Evolutionary conservation across 805 yeast genomes (phyloP), one percentile per base, ranked within the genome.

Genomic region (Suhomyces faveliae): DNA sequence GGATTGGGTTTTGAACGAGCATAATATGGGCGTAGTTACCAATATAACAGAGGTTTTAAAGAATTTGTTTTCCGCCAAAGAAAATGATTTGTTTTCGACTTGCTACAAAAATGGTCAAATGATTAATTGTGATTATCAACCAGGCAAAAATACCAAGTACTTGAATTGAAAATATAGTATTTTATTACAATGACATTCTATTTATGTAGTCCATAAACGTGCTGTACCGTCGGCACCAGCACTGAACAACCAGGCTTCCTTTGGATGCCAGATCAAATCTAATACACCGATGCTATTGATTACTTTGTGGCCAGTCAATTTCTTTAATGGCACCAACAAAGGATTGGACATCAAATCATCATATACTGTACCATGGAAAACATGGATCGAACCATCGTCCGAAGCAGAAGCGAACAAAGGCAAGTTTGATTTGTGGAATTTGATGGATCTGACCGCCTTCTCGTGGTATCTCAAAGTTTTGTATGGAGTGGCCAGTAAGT

Each of bases 161-260:
- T 29, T 29, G 12, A 40, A 24, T 17, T 25, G n/a, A 40, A 15
- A 15, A n/a, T 3, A 33, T 27, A 13, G 12, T 35, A 13, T 17
- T 15, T 30, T 17, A 38, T 21, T 40, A 17, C 5, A 19, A 17
- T 15, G 17, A 30, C 35, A 30, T 33, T 38, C 40, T 33, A 40
- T 35, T 29, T 63, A 73, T n/a, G 96, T 88, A 22, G 99, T 94
- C 99, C 99, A 94, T 61, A 94, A 73, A 62, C 96, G 83, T 5
- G 97, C 98, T 37, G 89, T 83, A 51, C 96, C 89, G 69, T 94
- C 99, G 19, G 98, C 98, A 59, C 98, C 99, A 9, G 96, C 89
- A 63, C 94, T 85, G 67, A 94, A 90, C 62, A 94, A 76, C 99
- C 99, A 94, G 0, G 99, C 97, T 71, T 94, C 98, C 59, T 85